Evolutionary conservation across 2,329 filamentous ascomycete genomes (phyloP).

Genomic region (Grosmannia serpens): DNA sequence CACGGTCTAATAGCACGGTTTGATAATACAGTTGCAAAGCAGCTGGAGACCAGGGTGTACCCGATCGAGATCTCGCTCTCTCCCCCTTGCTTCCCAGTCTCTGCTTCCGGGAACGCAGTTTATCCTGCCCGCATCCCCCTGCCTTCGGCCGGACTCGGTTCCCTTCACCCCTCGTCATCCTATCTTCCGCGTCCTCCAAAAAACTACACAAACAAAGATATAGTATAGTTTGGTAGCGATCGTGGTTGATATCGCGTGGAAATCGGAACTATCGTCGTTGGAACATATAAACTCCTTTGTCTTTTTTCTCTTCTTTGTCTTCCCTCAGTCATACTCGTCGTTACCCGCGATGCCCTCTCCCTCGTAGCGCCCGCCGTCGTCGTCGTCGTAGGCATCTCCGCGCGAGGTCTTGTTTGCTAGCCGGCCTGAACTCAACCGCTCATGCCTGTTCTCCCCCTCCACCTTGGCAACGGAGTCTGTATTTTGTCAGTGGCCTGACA

Average conservation of each 20-base stretch:
- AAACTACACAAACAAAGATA: background rate
- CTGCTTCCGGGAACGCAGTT: background rate
- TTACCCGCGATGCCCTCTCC: conserved; percentile 41
- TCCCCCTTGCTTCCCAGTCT: background rate
- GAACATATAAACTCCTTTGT: background rate
- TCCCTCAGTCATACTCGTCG: conserved; percentile 32
- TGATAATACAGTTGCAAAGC: too few relatives aligned
- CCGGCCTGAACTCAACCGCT: background rate
- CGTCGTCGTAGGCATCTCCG: conserved; percentile 17
- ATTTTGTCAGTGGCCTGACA: background rate
- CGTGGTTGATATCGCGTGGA: background rate
- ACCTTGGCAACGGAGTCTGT: conserved; percentile 39
- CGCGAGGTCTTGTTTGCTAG: background rate
- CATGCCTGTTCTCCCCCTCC: conserved; percentile 6
- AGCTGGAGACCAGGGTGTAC: background rate
- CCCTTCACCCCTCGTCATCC: background rate
- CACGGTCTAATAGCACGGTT: conserved; percentile 50
- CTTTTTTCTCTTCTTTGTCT: too few relatives aligned
- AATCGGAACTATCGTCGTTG: background rate
- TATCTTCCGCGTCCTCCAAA: background rate
- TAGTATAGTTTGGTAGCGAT: background rate
- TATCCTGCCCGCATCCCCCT: background rate
- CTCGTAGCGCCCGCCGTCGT: conserved; percentile 42
- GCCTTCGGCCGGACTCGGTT: background rate
- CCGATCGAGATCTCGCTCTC: background rate